phyloP scores from a whole-genome alignment of 768 basidiomycete species.

The Tricholoma hemisulphureum region DNA sequence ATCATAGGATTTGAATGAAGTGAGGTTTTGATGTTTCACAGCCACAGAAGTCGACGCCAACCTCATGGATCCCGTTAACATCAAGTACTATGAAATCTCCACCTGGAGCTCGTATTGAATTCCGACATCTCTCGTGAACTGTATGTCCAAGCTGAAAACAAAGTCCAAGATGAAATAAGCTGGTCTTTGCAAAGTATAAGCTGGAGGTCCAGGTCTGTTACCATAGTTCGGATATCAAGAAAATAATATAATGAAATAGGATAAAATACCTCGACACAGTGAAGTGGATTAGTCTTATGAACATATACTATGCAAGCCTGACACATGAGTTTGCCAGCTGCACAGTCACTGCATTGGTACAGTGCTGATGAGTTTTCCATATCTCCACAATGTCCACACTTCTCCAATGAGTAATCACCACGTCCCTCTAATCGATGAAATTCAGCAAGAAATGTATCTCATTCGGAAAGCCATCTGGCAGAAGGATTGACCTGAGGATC shows the following conservation, averaged over 20 bases:
- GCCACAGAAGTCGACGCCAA: constrained; percentile 8
- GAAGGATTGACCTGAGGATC: not conserved
- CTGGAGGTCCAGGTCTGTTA: constrained; percentile 1
- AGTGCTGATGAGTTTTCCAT: not conserved
- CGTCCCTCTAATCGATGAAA: constrained; percentile 1
- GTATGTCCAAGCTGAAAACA: not conserved
- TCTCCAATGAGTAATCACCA: not conserved
- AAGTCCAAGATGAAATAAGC: constrained; percentile 13
- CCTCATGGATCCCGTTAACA: not conserved
- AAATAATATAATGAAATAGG: not conserved
- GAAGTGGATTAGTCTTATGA: not conserved
- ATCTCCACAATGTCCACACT: not conserved
- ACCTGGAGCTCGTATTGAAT: not conserved
- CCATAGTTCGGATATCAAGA: not conserved
- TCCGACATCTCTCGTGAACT: not conserved
- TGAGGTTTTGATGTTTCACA: constrained; percentile 7
- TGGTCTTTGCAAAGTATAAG: not conserved
- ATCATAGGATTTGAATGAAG: constrained; percentile 7
- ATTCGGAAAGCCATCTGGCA: not conserved
- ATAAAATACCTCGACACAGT: not conserved
- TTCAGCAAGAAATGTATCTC: constrained; percentile 4
- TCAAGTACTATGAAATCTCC: not conserved
- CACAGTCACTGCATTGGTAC: constrained; percentile 3
- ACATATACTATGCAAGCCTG: not conserved
- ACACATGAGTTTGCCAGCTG: not conserved